These are phyloP conservation scores for Ceratocystis cubensis DNA, from an alignment of 2,329 filamentous ascomycete species.

Conservation along the genomic window DNA sequence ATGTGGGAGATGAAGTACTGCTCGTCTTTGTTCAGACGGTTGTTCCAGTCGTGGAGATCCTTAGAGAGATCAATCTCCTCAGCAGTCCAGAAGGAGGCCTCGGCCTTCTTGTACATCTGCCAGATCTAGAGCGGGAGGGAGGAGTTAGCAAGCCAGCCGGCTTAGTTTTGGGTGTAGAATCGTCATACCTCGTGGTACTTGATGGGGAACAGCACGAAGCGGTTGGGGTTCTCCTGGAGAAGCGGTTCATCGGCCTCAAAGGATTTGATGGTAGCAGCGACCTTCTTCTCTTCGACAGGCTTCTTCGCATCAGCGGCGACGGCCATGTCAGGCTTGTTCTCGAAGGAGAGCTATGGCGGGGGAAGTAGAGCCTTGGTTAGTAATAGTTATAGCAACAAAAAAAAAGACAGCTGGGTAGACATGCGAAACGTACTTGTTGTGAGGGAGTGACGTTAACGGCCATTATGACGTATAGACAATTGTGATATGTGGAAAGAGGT, in stretches of 20 bases:
- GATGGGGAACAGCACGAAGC: conserved; percentile 96
- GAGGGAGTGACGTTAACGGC: conserved; percentile 55
- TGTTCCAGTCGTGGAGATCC: conserved; percentile 98
- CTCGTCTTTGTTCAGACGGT: conserved; percentile 91
- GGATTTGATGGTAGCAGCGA: conserved; percentile 44
- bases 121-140: conserved; percentile 55
- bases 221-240: conserved; percentile 85
- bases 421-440: conserved; percentile 40
- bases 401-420: conserved; percentile 3
- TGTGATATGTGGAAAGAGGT: conserved; percentile 3
- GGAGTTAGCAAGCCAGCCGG: background rate
- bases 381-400: background rate
- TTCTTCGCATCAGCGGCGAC: conserved; percentile 33
- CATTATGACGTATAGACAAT: conserved; percentile 41
- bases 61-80: conserved; percentile 99
- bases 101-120: conserved; percentile 99
- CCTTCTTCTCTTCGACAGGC: conserved; percentile 33
- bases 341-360: conserved; percentile 55
- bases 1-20: conserved; percentile 98
- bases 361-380: conserved; percentile 5
- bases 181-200: conserved; percentile 93
- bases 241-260: conserved; percentile 78
- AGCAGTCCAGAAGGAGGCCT: conserved; percentile 98
- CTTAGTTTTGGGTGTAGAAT: background rate
- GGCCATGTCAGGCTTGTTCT: conserved; percentile 58